These are phyloP conservation scores for Coemansia sp. DNA, from an alignment of 192 early-diverging fungal genomes.

Conservation along the genomic window DNA sequence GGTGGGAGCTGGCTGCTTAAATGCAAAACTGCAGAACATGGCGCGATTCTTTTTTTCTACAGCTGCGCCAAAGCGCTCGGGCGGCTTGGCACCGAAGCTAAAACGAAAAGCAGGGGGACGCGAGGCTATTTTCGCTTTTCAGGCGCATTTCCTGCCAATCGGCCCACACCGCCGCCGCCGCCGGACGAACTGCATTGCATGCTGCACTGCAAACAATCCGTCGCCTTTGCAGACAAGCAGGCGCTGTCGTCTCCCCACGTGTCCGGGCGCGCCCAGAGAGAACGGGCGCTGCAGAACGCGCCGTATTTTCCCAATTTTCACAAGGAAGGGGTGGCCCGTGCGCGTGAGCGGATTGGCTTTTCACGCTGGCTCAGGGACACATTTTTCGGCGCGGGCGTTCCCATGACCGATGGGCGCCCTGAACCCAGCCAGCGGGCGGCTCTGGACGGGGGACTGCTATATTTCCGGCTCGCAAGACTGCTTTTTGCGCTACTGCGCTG, in stretches of 20 bases:
- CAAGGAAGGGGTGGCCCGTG: background rate
- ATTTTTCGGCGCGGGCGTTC: background rate
- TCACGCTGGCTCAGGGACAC: slow-evolving; percentile 1
- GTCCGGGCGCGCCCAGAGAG: background rate
- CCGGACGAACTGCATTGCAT: background rate
- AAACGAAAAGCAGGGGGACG: background rate
- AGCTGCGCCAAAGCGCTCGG: background rate
- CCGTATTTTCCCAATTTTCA: slow-evolving; percentile 1
- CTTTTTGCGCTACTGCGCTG: background rate
- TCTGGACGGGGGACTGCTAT: background rate
- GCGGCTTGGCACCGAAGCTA: slow-evolving; percentile 1
- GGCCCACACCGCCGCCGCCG: background rate
- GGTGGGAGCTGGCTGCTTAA: no score
- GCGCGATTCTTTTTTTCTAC: slow-evolving; percentile 1
- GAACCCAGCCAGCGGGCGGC: background rate
- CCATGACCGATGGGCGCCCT: no score
- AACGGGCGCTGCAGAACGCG: background rate
- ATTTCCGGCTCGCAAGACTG: background rate
- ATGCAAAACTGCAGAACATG: background rate
- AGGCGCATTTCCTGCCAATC: background rate
- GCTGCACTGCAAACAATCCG: background rate
- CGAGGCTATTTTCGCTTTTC: no score
- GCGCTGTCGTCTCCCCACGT: background rate
- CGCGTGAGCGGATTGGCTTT: slow-evolving; percentile 2
- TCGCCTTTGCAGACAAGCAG: background rate